A percentile compares a stretch with the other conserved stretches of the same genome.
phyloP scores from a whole-genome alignment of 1,139 yeast genomes.

The Meyerozyma guilliermondii region DNA sequence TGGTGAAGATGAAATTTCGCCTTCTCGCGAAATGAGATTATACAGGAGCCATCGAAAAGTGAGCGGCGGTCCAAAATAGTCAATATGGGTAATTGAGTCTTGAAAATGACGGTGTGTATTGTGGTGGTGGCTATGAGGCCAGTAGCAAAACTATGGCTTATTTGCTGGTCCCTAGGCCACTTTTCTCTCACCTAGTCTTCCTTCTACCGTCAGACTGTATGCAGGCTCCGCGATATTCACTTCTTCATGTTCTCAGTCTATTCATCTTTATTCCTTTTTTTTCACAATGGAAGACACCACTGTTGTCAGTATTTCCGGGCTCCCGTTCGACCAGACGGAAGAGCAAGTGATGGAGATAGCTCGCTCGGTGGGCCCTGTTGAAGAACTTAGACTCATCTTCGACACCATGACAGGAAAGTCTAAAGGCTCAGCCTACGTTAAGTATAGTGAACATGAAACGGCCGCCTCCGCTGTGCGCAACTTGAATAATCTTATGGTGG shows the following conservation, averaged over 20 bases:
- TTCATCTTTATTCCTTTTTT: not conserved
- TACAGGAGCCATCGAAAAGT: not conserved
- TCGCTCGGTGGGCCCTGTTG: slow-evolving; percentile 81
- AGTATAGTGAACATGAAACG: slow-evolving; percentile 69
- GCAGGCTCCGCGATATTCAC: no score
- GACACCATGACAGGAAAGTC: slow-evolving; percentile 89
- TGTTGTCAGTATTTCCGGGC: slow-evolving; percentile 33
- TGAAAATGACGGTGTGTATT: no score
- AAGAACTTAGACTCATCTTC: slow-evolving; percentile 67
- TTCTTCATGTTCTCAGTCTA: not conserved
- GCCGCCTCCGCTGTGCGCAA: slow-evolving; percentile 91
- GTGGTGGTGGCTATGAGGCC: no score
- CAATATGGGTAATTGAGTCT: no score
- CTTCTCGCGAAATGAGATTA: not conserved
- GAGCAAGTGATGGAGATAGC: slow-evolving; percentile 83
- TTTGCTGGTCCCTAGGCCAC: no score
- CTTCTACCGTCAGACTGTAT: no score
- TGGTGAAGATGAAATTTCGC: slow-evolving; percentile 14
- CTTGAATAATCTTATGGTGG: slow-evolving; percentile 73
- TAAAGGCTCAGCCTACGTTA: slow-evolving; percentile 86
- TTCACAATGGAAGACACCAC: slow-evolving; percentile 16
- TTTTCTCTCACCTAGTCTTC: no score
- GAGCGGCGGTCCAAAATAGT: not conserved
- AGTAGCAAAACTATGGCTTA: no score
- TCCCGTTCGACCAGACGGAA: slow-evolving; percentile 58